Base-by-base conservation (phyloP, 2,329 filamentous ascomycete genomes). In the Ascochyta rabiei region DNA sequence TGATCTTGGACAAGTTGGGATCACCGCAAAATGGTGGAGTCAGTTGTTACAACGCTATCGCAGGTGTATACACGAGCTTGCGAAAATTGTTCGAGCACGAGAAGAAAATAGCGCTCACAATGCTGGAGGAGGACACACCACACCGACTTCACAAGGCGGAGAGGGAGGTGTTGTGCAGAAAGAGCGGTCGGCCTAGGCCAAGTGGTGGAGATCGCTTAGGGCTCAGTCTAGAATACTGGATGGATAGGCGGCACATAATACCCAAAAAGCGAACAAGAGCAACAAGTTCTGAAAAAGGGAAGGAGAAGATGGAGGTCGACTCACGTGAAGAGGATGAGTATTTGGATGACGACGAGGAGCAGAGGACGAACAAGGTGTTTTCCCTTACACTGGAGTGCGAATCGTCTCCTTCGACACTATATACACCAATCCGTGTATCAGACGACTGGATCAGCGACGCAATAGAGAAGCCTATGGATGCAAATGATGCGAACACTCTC, bases 181-280 rank as follows among this genome's bases (percentile, higher is more conserved):
- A 82, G 59, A 88, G 89, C 69, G 90, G 90, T 2, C 81, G 81
- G 26, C 90, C 90, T 0, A 77, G 82, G 26, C 89, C 93, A 83
- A 89, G 95, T 73, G 82, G 82, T 13, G 80, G 85, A 45, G 82
- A 82, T 19, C 83, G 82, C 44, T 77, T 93, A 23, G 91, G 91
- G 1, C 76, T 93, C 51, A 85, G 84, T 43, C 66, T 95, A 34
- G 88, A 91, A 60, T 96, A 93, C 71, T 95, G 90, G 90, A 87
- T 85, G 72, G 82, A 88, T 63, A 78, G 80, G 50, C 80, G 84
- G 41, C 79, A 82, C 41, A 72, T 85, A 15, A 75, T 70, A 26
- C 53, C 60, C 4, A 61, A 53, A 28, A 52, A 54, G 7, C 52
- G 61, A 40, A 37, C 49, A 15, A 26, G 43, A 70, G 2, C 72